Evolutionary conservation across 148 eudicot genomes (phyloP).

Genomic region (Hydrangea macrophylla): DNA sequence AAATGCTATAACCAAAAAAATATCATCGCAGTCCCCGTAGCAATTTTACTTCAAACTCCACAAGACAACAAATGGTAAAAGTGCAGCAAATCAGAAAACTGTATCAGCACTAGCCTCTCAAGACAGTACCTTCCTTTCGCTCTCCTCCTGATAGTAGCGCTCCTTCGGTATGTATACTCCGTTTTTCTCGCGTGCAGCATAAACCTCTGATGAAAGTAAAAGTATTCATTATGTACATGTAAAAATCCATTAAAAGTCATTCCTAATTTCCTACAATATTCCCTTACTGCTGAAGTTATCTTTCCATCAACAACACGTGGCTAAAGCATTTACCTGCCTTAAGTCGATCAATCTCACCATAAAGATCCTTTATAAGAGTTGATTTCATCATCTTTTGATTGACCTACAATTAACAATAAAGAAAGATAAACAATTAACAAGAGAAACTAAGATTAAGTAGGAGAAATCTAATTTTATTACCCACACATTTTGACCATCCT

Average conservation of each 20-base stretch:
- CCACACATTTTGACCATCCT: slow-evolving; percentile 2
- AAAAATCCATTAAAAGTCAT: background rate
- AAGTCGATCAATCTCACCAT: slow-evolving; percentile 85
- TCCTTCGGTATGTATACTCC: slow-evolving; percentile 88
- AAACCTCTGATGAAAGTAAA: slow-evolving; percentile 54
- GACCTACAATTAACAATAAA: slow-evolving; percentile 36
- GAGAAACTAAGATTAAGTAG: no score
- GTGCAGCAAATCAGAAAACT: no score
- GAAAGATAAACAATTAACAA: background rate
- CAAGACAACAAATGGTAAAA: background rate
- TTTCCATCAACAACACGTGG: background rate
- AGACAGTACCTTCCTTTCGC: slow-evolving; percentile 61
- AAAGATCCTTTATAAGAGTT: slow-evolving; percentile 85
- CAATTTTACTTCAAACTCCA: background rate
- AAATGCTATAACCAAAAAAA: background rate
- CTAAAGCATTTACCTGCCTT: slow-evolving; percentile 52
- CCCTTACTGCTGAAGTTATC: background rate
- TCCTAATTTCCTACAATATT: background rate
- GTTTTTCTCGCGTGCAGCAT: slow-evolving; percentile 82
- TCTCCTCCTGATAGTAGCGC: slow-evolving; percentile 83
- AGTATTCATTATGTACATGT: background rate
- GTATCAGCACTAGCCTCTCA: background rate
- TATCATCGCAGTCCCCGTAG: background rate
- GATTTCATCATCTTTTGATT: slow-evolving; percentile 97
- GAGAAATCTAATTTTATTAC: no score